Evolutionary conservation across 768 basidiomycete genomes (phyloP).

Genomic region (Gloeophyllum trabeum): DNA sequence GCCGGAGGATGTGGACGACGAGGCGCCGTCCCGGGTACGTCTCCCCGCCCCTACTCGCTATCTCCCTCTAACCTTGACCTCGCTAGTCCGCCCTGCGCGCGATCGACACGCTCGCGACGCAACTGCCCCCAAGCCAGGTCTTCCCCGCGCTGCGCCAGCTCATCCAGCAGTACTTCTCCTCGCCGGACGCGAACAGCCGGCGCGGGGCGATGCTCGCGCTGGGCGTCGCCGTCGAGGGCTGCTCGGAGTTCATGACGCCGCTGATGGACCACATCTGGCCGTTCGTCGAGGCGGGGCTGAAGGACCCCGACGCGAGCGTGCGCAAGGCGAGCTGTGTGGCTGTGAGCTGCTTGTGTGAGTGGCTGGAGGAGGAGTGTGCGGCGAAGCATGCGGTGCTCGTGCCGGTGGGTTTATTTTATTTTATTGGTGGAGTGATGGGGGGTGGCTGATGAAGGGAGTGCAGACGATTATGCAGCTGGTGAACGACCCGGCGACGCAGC

Average conservation of each 20-base stretch:
- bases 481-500: conserved; percentile 78
- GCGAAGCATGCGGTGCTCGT: conserved; percentile 74
- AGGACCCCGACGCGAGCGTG: conserved; percentile 74
- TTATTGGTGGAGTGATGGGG: conserved; percentile 1
- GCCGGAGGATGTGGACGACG: conserved; percentile 88
- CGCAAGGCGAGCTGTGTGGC: conserved; percentile 94
- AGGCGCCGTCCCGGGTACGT: conserved; percentile 81
- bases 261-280: conserved; percentile 91
- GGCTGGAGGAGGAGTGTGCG: conserved; percentile 90
- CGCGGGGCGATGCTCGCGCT: conserved; percentile 93
- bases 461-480: conserved; percentile 88
- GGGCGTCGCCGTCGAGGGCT: conserved; percentile 93
- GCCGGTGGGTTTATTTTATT: conserved; percentile 44
- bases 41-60: background rate
- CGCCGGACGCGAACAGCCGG: conserved; percentile 65
- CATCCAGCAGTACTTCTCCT: conserved; percentile 78
- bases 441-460: too few relatives aligned
- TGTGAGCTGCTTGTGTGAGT: conserved; percentile 93
- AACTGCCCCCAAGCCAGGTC: conserved; percentile 88
- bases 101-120: conserved; percentile 86
- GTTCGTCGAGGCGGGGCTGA: conserved; percentile 79
- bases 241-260: conserved; percentile 95
- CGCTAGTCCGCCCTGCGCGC: conserved; percentile 83
- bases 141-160: conserved; percentile 84
- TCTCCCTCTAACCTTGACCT: background rate